phyloP scores from a whole-genome alignment of 2,329 filamentous ascomycete genomes.

The Diplodia corticola region DNA sequence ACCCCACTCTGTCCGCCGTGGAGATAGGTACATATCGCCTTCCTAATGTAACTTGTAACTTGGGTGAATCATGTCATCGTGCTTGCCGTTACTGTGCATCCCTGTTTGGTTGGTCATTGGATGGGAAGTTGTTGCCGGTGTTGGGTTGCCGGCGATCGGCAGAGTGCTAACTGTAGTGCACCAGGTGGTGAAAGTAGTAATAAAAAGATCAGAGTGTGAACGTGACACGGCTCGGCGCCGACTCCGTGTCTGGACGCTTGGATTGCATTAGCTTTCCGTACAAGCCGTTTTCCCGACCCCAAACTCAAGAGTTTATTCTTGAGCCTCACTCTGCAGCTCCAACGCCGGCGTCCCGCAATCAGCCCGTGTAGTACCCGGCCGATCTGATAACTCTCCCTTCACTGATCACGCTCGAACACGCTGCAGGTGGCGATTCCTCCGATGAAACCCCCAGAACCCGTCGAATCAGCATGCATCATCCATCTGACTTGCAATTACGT shows the following conservation, averaged over 20 bases:
- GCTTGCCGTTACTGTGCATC: background rate
- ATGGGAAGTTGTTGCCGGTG: background rate
- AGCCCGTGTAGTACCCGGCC: too few relatives aligned
- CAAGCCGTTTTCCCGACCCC: too few relatives aligned
- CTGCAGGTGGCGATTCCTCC: too few relatives aligned
- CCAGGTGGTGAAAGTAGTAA: too few relatives aligned
- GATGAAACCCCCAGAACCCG: background rate
- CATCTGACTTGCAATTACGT: background rate
- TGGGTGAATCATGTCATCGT: conserved; percentile 9
- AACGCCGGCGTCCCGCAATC: background rate
- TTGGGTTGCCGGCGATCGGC: background rate
- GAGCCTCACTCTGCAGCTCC: background rate
- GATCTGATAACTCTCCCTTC: background rate
- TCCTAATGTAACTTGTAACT: background rate
- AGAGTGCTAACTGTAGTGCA: background rate
- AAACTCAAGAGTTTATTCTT: too few relatives aligned
- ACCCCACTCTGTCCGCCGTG: conserved; percentile 5
- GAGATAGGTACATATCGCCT: conserved; percentile 1
- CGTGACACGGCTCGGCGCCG: background rate
- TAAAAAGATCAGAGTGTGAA: background rate
- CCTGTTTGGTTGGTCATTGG: background rate
- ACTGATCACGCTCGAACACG: background rate
- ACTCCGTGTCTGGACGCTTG: background rate
- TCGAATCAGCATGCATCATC: background rate
- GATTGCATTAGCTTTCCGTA: background rate